Evolutionary conservation across 257 asterid genomes (phyloP).

Genomic region (Solanum chmielewskii): DNA sequence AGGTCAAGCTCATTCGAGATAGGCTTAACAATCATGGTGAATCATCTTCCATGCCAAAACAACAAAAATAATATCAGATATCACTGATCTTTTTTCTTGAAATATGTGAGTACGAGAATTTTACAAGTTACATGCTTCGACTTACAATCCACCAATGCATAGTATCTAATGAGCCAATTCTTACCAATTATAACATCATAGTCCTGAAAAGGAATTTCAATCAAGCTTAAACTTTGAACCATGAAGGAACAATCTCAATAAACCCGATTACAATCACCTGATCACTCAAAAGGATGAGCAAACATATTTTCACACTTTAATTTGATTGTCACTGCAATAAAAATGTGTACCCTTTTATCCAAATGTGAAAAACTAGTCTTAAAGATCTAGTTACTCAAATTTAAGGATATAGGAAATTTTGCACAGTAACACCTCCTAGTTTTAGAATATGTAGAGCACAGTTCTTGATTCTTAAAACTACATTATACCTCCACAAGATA

Average conservation of each 20-base stretch:
- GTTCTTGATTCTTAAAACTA: not conserved
- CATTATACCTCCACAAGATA: not conserved
- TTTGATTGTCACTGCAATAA: not conserved
- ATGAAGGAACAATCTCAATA: not conserved
- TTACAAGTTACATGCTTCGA: not conserved
- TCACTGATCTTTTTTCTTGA: not conserved
- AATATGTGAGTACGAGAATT: not conserved
- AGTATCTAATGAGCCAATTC: not conserved
- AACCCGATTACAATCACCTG: not conserved
- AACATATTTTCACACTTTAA: not conserved
- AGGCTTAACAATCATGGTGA: not conserved
- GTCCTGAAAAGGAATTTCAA: not conserved
- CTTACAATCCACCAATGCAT: not conserved
- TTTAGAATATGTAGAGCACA: not conserved
- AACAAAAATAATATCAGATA: not conserved
- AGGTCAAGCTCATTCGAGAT: not conserved
- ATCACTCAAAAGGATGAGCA: not conserved
- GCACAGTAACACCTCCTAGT: not conserved
- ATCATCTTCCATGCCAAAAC: not conserved
- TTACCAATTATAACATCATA: not conserved
- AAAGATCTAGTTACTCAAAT: not conserved
- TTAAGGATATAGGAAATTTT: not conserved
- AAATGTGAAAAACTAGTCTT: not conserved
- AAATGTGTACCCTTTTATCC: not conserved
- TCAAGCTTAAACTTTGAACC: not conserved